These are phyloP conservation scores for Talaromyces ruber DNA, from an alignment of 495 filamentous ascomycete species.

Conservation along the genomic window DNA sequence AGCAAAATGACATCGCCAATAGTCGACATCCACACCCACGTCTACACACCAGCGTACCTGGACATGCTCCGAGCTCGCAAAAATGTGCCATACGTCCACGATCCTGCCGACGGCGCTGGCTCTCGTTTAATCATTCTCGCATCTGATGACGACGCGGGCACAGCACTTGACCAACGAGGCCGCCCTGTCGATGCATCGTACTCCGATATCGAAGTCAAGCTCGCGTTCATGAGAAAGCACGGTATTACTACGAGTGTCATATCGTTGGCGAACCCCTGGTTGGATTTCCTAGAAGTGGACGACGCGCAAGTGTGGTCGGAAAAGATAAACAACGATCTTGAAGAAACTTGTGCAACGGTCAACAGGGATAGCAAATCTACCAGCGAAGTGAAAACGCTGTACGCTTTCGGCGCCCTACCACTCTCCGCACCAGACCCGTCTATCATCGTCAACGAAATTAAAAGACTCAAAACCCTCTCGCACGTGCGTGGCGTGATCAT, in stretches of 20 bases:
- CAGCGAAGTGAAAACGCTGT: conserved; percentile 39
- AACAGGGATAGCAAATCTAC: conserved; percentile 32
- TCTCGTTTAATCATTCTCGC: conserved; percentile 75
- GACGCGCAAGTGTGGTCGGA: conserved; percentile 55
- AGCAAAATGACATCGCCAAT: conserved; percentile 20
- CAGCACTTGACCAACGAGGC: conserved; percentile 45
- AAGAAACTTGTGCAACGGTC: conserved; percentile 50
- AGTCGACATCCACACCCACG: conserved; percentile 91
- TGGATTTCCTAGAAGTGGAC: conserved; percentile 66
- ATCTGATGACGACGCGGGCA: conserved; percentile 49
- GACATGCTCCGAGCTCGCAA: conserved; percentile 66
- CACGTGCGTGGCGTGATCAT: conserved; percentile 81
- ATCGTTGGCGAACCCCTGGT: conserved; percentile 91
- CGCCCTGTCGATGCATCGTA: conserved; percentile 71
- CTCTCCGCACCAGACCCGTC: conserved; percentile 55
- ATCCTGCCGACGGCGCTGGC: conserved; percentile 44
- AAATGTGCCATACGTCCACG: conserved; percentile 71
- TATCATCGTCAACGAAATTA: conserved; percentile 54
- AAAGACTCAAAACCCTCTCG: conserved; percentile 46
- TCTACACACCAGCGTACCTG: conserved; percentile 84
- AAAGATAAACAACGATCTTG: conserved; percentile 69
- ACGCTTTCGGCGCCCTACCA: conserved; percentile 75
- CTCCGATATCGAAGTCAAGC: conserved; percentile 61
- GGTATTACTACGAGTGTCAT: conserved; percentile 75
- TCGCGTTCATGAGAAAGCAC: conserved; percentile 83